Evolutionary conservation across 1,284 basidiomycete species (phyloP).

Genomic region (Pseudozyma sp.): DNA sequence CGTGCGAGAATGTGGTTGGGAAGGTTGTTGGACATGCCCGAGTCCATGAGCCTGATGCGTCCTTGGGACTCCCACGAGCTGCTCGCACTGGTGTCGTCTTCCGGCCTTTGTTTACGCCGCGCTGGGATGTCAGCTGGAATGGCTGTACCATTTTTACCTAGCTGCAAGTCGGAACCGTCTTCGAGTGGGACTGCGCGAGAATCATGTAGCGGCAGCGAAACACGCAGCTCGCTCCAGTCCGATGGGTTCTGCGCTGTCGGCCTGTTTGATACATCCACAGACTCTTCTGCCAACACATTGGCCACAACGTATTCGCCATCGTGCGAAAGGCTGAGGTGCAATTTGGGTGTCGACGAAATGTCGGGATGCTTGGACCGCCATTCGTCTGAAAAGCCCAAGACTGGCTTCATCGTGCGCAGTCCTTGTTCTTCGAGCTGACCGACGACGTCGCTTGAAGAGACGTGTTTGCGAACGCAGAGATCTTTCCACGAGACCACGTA

Average conservation of each 20-base stretch:
- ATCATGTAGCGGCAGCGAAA: not conserved
- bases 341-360: slow-evolving; percentile 48
- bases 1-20: slow-evolving; percentile 63
- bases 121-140: not conserved
- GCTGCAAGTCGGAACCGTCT: slow-evolving; percentile 4
- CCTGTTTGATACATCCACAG: too few species aligned
- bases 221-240: slow-evolving; percentile 9
- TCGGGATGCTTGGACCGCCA: slow-evolving; percentile 52
- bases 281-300: slow-evolving; percentile 74
- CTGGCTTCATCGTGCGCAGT: slow-evolving; percentile 34
- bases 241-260: too few species aligned
- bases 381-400: slow-evolving; percentile 36
- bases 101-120: not conserved
- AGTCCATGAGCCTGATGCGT: slow-evolving; percentile 63
- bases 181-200: not conserved
- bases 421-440: slow-evolving; percentile 18
- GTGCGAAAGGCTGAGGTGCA: slow-evolving; percentile 80
- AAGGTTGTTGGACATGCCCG: slow-evolving; percentile 66
- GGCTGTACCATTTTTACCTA: not conserved
- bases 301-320: slow-evolving; percentile 85
- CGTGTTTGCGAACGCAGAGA: slow-evolving; percentile 69
- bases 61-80: slow-evolving; percentile 49
- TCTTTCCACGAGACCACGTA: slow-evolving; percentile 81
- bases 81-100: not conserved
- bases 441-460: not conserved